These are phyloP conservation scores for Nicotiana knightiana DNA, from an alignment of 257 asterid species.

Conservation along the genomic window DNA sequence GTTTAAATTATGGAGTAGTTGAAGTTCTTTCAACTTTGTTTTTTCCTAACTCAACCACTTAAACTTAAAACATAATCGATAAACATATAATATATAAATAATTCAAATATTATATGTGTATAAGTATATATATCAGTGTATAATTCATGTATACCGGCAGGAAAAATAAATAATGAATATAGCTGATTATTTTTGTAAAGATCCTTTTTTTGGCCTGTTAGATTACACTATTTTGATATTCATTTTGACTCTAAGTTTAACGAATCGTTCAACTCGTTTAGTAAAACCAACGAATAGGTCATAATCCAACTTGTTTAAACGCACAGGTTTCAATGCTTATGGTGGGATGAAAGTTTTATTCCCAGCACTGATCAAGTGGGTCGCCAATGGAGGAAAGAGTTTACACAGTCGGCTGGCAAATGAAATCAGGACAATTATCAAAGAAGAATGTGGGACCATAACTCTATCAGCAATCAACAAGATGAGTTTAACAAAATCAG, in stretches of 20 bases:
- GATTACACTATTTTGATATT: not conserved
- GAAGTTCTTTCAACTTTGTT: no score
- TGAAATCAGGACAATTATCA: slow-evolving; percentile 50
- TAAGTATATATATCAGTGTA: no score
- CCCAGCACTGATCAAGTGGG: slow-evolving; percentile 57
- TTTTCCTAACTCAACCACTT: no score
- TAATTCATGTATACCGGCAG: accelerated
- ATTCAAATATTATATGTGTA: no score
- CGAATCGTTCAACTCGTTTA: not conserved
- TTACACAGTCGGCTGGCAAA: slow-evolving; percentile 49
- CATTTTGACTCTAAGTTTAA: no score
- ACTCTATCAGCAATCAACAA: slow-evolving; percentile 27
- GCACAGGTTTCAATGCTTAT: slow-evolving; percentile 60
- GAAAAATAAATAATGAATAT: no score
- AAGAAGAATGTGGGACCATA: slow-evolving; percentile 41
- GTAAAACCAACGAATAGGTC: no score
- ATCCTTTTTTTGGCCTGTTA: not conserved
- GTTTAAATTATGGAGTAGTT: no score
- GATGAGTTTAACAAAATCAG: slow-evolving; percentile 57
- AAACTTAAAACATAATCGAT: no score
- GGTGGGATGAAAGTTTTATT: slow-evolving; percentile 75
- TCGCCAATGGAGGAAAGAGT: slow-evolving; percentile 44
- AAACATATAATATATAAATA: no score
- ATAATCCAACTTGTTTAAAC: not conserved
- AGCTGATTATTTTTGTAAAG: no score